Evolutionary conservation across 768 basidiomycete genomes (phyloP), one percentile per base, ranked within the genome.

Genomic region (button mushroom (Agaricus bisporus)): DNA sequence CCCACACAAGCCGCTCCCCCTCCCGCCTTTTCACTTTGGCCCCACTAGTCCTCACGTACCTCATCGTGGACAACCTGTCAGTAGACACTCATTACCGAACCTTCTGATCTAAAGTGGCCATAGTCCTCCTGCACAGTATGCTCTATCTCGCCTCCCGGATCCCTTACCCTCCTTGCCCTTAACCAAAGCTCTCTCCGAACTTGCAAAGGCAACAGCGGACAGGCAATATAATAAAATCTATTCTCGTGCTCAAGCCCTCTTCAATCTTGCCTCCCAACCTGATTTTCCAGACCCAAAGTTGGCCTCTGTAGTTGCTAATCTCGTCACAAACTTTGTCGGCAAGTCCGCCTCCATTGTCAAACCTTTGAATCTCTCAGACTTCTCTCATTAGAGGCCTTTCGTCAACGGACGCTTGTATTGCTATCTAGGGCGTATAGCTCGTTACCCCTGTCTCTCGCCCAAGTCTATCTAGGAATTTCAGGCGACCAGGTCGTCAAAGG

Each of bases 361-460:
- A 12, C 12, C 12, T 46, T 18, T 36, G 32, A 25, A 10, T n/a
- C 18, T 20, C 26, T 46, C 26, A 35, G 29, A 14, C 25, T 26
- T 22, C 4, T 43, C n/a, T 48, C 18, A 28, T 11, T 35, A 89
- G 87, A 79, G 3, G 63, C 72, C 8, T 88, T 88, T 67, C 81
- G 84, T 41, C 61, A 62, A 51, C 74, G 80, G 55, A 83, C 82
- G 0, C 75, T 85, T 56, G 59, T 60, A 1, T 70, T 88, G 8
- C 60, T 88, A 18, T 76, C 81, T 8, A 79, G 73, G 59, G 84
- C 83, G n/a, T 88, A 86, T 65, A 75, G 78, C 2, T 81, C 83
- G 1, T 67, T 90, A 20, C 76, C 80, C 11, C 56, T 82, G 10
- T 51, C 74, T 2, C 70, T 83, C 3, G 82, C 80, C 11, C 75